Evolutionary conservation across 345 rosid species (phyloP).

Genomic region (Hibiscus trionum): DNA sequence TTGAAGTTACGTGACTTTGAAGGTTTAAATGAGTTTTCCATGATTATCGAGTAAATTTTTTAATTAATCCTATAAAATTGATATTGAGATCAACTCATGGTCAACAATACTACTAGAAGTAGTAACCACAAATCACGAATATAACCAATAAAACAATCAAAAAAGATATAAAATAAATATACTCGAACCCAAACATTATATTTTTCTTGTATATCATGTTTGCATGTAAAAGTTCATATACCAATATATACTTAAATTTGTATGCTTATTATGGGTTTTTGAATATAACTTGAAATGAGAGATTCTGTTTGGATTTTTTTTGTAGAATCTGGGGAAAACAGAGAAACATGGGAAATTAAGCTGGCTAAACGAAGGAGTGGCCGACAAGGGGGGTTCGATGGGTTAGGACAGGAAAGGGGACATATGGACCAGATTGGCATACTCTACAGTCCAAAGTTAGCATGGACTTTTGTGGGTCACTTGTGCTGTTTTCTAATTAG

Average conservation of each 20-base stretch:
- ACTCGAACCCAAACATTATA: too few species aligned
- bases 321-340: neutral
- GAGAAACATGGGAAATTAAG: neutral
- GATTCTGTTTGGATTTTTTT: neutral
- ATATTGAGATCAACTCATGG: too few species aligned
- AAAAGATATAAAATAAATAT: too few species aligned
- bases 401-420: constrained; percentile 26
- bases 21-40: too few species aligned
- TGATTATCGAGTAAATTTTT: neutral
- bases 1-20: too few species aligned
- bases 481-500: constrained; percentile 23
- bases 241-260: neutral
- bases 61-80: neutral
- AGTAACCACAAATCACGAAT: too few species aligned
- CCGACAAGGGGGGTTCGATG: constrained; percentile 39
- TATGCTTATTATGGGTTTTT: neutral
- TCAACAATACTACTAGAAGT: too few species aligned
- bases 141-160: too few species aligned
- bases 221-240: too few species aligned
- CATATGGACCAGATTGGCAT: constrained; percentile 43
- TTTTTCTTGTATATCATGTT: too few species aligned
- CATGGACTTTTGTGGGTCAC: constrained; percentile 19
- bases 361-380: constrained; percentile 19
- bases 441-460: constrained; percentile 13
- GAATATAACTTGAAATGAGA: constrained; percentile 9